phyloP scores from a whole-genome alignment of 768 basidiomycete genomes.

The Leccinum uliginosum region DNA sequence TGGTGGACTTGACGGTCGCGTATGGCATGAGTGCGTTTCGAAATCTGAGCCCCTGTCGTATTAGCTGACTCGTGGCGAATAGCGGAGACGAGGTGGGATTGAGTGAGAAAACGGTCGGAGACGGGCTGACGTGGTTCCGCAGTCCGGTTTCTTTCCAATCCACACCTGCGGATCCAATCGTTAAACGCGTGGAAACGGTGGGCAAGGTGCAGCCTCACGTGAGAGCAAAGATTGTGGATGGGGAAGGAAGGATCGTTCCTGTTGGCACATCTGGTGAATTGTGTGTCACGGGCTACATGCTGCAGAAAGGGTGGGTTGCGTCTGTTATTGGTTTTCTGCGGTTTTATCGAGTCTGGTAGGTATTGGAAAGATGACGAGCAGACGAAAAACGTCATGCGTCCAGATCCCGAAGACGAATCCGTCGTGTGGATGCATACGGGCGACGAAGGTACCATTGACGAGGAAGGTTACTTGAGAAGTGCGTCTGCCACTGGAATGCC shows the following conservation, averaged over 20 bases:
- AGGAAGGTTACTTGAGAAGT: slow-evolving; percentile 76
- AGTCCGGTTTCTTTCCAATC: slow-evolving; percentile 87
- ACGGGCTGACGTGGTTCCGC: slow-evolving; percentile 1
- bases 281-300: slow-evolving; percentile 66
- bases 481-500: slow-evolving; percentile 21
- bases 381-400: slow-evolving; percentile 54
- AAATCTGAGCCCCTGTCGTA: background rate
- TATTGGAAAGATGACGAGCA: slow-evolving; percentile 77
- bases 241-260: slow-evolving; percentile 58
- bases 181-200: slow-evolving; percentile 79
- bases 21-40: slow-evolving; percentile 79
- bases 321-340: background rate
- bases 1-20: slow-evolving; percentile 68
- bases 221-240: slow-evolving; percentile 65
- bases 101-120: background rate
- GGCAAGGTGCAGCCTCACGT: slow-evolving; percentile 75
- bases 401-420: slow-evolving; percentile 45
- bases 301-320: slow-evolving; percentile 66
- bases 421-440: slow-evolving; percentile 81
- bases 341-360: slow-evolving; percentile 32
- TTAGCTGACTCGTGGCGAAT: background rate
- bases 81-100: slow-evolving; percentile 67
- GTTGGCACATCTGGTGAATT: slow-evolving; percentile 72
- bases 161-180: slow-evolving; percentile 59
- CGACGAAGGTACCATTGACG: slow-evolving; percentile 77